Evolutionary conservation across 768 basidiomycete species (phyloP), one percentile per base, ranked within the genome.

Genomic region (Cyathus striatus): DNA sequence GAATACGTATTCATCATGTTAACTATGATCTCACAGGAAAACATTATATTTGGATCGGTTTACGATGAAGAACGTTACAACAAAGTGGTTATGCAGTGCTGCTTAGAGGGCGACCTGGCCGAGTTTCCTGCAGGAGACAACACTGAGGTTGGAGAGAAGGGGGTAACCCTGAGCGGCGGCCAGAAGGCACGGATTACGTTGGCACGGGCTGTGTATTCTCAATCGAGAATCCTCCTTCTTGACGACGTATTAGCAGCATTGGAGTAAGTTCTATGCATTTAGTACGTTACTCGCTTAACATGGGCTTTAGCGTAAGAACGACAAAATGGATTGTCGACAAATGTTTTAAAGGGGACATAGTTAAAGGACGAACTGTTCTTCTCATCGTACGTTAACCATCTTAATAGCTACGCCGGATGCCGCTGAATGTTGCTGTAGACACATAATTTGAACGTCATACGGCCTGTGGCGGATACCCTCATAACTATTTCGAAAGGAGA

Each of bases 11-110:
- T 30, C n/a, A n/a, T 30, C 7, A n/a, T 30, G n/a, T n/a, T 30
- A 30, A 30, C n/a, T n/a, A n/a, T n/a, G 27, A 30, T 9, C n/a
- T 9, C n/a, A 7, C n/a, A 30, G 27, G n/a, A 90, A 33, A 95
- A 94, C 53, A 86, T 95, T 46, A 61, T 87, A 32, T 94, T 95
- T 48, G 87, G 90, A 22, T 63, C 78, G 5, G 73, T 80, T 0
- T 90, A 79, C 46, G 84, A 94, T 36, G 82, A 86, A 55, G 78
- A 74, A 43, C 72, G 83, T 5, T 94, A 93, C 56, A 81, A 81
- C 69, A 76, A 81, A 42, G 88, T 84, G 1, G 62, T 95, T 25
- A 61, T 73, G 13, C 87, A 89, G 56, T 81, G 88, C 16, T 84
- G 77, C 42, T 65, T 93, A 33, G 83, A 84, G 46, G 70, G 72